Percentiles rank a stretch among this genome's conserved stretches.
Conservation (phyloP, 2,329 filamentous ascomycete species). For the Colletotrichum noveboracense region DNA sequence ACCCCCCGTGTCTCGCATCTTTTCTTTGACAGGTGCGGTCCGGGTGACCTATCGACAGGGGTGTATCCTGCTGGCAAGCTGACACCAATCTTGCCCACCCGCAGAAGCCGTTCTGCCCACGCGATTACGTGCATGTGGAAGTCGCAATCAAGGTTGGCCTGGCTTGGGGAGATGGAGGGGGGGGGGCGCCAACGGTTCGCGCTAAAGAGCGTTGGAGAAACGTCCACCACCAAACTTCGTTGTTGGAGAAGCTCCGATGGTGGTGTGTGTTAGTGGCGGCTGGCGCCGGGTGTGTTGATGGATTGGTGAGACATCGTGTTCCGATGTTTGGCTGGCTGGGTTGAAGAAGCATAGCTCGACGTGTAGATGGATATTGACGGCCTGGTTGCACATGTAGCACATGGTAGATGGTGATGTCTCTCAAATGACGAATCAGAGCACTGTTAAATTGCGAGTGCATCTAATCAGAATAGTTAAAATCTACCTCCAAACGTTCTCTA, state of each 20-base stretch:
- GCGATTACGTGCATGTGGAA: conserved; percentile 1
- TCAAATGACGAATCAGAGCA: no score
- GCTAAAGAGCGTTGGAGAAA: background rate
- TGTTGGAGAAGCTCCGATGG: background rate
- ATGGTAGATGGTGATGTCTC: no score
- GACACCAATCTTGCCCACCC: background rate
- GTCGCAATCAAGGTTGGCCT: background rate
- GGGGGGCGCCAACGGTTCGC: background rate
- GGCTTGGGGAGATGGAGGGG: background rate
- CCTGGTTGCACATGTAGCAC: no score
- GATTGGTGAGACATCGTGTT: background rate
- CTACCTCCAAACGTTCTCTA: no score
- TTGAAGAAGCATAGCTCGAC: background rate
- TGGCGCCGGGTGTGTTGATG: background rate
- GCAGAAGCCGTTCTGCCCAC: background rate
- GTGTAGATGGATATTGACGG: no score
- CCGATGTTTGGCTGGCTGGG: background rate
- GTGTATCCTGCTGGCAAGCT: background rate
- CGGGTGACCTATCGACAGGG: conserved; percentile 3
- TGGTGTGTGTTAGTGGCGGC: background rate
- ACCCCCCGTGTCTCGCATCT: background rate
- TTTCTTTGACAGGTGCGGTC: background rate
- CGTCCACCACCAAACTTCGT: background rate
- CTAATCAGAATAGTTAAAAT: no score
- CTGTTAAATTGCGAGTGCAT: no score